Evolutionary conservation across 257 asterid genomes (phyloP).

Genomic region (Nicotiana paniculata): DNA sequence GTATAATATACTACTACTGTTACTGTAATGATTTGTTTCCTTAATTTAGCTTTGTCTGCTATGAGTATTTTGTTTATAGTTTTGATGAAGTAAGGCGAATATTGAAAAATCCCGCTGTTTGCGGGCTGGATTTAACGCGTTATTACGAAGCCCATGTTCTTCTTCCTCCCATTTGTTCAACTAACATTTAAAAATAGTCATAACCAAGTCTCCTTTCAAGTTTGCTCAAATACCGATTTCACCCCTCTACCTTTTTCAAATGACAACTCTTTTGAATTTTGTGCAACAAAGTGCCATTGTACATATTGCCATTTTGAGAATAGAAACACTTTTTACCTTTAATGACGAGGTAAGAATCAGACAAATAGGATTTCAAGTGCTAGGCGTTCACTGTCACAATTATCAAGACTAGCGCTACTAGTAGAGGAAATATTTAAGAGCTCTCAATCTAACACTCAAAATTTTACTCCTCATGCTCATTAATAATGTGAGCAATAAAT

Average conservation of each 20-base stretch:
- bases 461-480: not conserved
- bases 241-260: not conserved
- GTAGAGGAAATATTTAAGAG: not conserved
- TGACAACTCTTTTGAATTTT: not conserved
- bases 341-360: too few relatives aligned
- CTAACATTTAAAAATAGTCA: not conserved
- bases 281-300: too few relatives aligned
- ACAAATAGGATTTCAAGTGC: not conserved
- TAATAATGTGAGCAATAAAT: not conserved
- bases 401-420: not conserved
- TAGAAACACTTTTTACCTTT: too few relatives aligned
- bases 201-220: not conserved
- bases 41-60: not conserved
- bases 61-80: not conserved
- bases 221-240: not conserved
- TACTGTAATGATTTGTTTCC: not conserved
- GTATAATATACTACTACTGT: not conserved
- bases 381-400: not conserved
- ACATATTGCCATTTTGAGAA: too few relatives aligned
- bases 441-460: not conserved
- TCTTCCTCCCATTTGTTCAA: not conserved
- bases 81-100: not conserved
- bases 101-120: slow-evolving; percentile 29
- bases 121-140: slow-evolving; percentile 51
- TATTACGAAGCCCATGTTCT: slow-evolving; percentile 19